Percentiles rank a stretch among this genome's conserved stretches.
These are phyloP conservation scores for Rubroshorea leprosula DNA, from an alignment of 345 rosid genomes.

Conservation along the genomic window DNA sequence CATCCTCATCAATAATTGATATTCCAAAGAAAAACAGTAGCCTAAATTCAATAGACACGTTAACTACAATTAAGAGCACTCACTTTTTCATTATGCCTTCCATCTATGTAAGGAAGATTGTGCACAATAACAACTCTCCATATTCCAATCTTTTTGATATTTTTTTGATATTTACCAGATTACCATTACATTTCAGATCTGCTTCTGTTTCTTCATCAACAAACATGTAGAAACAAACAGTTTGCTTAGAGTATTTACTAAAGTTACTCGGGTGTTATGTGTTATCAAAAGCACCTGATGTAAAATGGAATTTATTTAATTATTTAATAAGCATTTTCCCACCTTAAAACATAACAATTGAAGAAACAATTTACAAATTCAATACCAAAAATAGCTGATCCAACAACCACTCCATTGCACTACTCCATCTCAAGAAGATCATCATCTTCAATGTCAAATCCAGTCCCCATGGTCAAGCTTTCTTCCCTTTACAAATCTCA, in stretches of 20 bases:
- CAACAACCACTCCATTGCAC: no score
- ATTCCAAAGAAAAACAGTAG: background rate
- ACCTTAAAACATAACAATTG: no score
- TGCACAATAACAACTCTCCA: slow-evolving; percentile 92
- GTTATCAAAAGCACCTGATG: slow-evolving; percentile 82
- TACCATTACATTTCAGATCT: slow-evolving; percentile 59
- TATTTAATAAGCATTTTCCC: slow-evolving; percentile 34
- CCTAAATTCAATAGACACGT: no score
- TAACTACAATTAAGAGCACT: no score
- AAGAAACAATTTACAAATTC: no score
- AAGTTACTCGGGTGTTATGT: slow-evolving; percentile 79
- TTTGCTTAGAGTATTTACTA: slow-evolving; percentile 65
- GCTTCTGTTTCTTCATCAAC: slow-evolving; percentile 90
- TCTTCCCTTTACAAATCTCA: slow-evolving; percentile 81
- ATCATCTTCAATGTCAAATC: slow-evolving; percentile 75
- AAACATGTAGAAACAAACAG: slow-evolving; percentile 88
- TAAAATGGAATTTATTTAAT: slow-evolving; percentile 9
- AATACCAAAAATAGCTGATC: no score
- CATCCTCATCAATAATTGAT: no score
- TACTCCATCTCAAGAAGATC: slow-evolving; percentile 87
- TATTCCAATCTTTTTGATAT: slow-evolving; percentile 70
- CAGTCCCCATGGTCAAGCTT: slow-evolving; percentile 74
- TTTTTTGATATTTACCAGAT: slow-evolving; percentile 44
- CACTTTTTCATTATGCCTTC: no score
- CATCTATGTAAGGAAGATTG: no score